Evolutionary conservation across 331 rosid species (phyloP).

Genomic region (Arachis monticola): DNA sequence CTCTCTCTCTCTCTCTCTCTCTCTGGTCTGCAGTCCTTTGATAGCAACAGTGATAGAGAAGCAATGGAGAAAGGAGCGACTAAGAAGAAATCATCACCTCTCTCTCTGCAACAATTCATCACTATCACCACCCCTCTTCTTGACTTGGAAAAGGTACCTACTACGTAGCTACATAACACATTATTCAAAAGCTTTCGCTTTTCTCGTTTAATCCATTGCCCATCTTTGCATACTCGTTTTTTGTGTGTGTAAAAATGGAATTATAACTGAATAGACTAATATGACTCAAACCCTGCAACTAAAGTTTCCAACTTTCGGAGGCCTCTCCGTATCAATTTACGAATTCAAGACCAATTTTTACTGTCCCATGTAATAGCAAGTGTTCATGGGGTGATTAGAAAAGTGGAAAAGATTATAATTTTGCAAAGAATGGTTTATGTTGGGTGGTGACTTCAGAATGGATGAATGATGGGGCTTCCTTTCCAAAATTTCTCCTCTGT

Average conservation of each 20-base stretch:
- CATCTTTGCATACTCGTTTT: neutral
- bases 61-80: constrained; percentile 63
- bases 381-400: constrained; percentile 5
- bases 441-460: constrained; percentile 15
- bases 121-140: constrained; percentile 82
- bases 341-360: neutral
- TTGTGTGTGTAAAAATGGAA: neutral
- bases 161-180: neutral
- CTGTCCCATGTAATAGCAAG: neutral
- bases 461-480: constrained; percentile 12
- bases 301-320: constrained; percentile 19
- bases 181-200: no score
- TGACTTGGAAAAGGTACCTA: constrained; percentile 80
- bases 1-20: neutral
- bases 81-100: constrained; percentile 58
- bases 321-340: constrained; percentile 10
- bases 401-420: neutral
- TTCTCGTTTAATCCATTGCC: neutral
- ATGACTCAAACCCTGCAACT: constrained; percentile 8
- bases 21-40: neutral
- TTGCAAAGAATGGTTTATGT: neutral
- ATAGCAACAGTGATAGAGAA: neutral
- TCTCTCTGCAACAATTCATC: constrained; percentile 77
- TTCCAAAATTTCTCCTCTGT: neutral
- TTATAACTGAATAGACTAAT: neutral